Base-by-base conservation (phyloP, 139 green algal species). In the Chlorella ohadii region DNA sequence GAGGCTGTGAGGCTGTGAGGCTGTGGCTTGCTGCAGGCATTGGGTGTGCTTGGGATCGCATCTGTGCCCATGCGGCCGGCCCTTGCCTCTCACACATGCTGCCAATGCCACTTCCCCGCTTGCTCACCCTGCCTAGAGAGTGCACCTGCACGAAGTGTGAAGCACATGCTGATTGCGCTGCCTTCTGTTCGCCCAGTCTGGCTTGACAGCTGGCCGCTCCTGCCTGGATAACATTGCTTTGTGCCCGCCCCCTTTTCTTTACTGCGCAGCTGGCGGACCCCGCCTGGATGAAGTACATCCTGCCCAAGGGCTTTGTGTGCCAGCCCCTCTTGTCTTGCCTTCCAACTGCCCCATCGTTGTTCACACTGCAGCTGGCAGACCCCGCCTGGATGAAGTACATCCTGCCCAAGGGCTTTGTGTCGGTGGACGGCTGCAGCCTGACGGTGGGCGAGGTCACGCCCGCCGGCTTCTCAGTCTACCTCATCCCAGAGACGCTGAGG, bases 401-500 rank as follows among this genome's bases (percentile, higher is more conserved):
- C 31, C 88, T 99, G 59, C 91, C 96, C 47, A 99, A 99, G 86
- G 96, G 96, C 55, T 99, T 96, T 89, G 91, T 99, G 41, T 91
- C 93, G 9, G 91, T 99, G n/a, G 94, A 99, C 82, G 96, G 96
- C 16, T 96, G 91, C 91, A 96, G 91, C 84, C 86, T 99, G 23
- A 99, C 96, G 9, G 92, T 94, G 39, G 90, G 91, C 0, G 89
- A 95, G 68, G 90, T 94, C 20, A 88, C 75, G 3, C 66, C 75
- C 9, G 78, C 85, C 57, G 86, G 79, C 72, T 99, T 99, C 89
- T 92, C 59, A 31, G 93, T 98, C 1, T 98, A 98, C 90, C 91
- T 99, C 17, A 99, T 99, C 68, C 96, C 96, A 27, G 96, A 99
- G 82, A 99, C 96, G 2, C 74, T 98, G 38, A 64, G 93, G 84